Evolutionary conservation across 805 yeast species (phyloP).

Genomic region (Monosporozyma aerobia): DNA sequence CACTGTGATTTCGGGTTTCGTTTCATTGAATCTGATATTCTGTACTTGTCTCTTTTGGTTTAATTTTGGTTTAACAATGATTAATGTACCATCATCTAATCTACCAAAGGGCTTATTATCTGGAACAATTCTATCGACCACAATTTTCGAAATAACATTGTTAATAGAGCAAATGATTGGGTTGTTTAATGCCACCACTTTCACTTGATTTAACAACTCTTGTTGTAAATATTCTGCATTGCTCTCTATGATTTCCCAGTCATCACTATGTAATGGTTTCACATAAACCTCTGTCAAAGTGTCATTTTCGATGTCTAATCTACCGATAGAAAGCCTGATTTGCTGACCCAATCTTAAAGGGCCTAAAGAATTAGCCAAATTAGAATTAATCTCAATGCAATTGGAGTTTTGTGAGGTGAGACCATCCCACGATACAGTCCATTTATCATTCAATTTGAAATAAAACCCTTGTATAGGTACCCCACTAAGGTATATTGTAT

Average conservation of each 20-base stretch:
- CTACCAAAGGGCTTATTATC: conserved; percentile 36
- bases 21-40: neutral
- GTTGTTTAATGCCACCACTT: conserved; percentile 58
- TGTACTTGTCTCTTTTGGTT: conserved; percentile 24
- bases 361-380: conserved; percentile 9
- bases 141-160: conserved; percentile 48
- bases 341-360: neutral
- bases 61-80: conserved; percentile 67
- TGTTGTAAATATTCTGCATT: conserved; percentile 73
- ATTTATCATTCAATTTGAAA: conserved; percentile 4
- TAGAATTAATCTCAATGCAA: conserved; percentile 21
- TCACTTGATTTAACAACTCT: conserved; percentile 64
- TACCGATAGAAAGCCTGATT: conserved; percentile 10
- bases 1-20: neutral
- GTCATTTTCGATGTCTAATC: conserved; percentile 6
- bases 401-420: conserved; percentile 8
- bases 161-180: conserved; percentile 62
- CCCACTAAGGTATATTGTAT: conserved; percentile 3
- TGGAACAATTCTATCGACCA: conserved; percentile 40
- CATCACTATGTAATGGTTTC: conserved; percentile 68
- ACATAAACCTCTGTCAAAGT: conserved; percentile 52
- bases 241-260: conserved; percentile 85
- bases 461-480: conserved; percentile 6
- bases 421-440: conserved; percentile 10
- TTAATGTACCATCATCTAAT: conserved; percentile 55